Base-by-base conservation (phyloP, 1,284 basidiomycete genomes). In the Malassezia japonica region DNA sequence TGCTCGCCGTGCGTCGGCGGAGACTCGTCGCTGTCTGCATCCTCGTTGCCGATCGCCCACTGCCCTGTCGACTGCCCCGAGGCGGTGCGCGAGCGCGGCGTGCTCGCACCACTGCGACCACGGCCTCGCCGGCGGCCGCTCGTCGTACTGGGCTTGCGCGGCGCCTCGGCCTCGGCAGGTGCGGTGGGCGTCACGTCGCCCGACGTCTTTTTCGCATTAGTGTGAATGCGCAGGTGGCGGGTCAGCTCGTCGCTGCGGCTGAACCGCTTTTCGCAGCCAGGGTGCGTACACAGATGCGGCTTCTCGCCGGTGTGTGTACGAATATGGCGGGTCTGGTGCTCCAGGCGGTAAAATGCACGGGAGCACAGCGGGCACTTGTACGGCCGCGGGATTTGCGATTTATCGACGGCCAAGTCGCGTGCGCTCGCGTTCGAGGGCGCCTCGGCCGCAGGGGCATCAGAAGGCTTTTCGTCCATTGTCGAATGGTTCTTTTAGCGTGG, bases 241-340 rank as follows among this genome's bases (percentile, higher is more conserved):
- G 92, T 98, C 61, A 98, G 81, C 75, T 98, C 92, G 77, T 98
- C 92, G 16, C 87, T 91, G 57, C 92, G 83, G 27, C 87, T 92
- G 76, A 98, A 98, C 24, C 90, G 85, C 75, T 96, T 98, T 75
- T 95, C 91, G 79, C 92, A 98, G n/a, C 83, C 82, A 1, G 87
- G 83, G 74, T 86, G 88, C 1, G 82, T 85, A 79, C 92, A 98
- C 28, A 83, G 81, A 71, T 95, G 95, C 1, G 92, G 92, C 70
- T 94, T 95, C 75, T 96, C 92, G 63, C 92, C 92, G 0, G 92
- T 98, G 74, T 98, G 92, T 0, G 91, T 98, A 51, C 92, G 85
- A 50, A 96, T 92, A 73, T 98, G 92, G 51, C 92, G 84, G 18
- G 91, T 98, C 86, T 96, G 74, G 44, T 70, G 64, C 51, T 68